Base-by-base conservation (phyloP, 148 eudicot genomes). In the Bassia scoparia region DNA sequence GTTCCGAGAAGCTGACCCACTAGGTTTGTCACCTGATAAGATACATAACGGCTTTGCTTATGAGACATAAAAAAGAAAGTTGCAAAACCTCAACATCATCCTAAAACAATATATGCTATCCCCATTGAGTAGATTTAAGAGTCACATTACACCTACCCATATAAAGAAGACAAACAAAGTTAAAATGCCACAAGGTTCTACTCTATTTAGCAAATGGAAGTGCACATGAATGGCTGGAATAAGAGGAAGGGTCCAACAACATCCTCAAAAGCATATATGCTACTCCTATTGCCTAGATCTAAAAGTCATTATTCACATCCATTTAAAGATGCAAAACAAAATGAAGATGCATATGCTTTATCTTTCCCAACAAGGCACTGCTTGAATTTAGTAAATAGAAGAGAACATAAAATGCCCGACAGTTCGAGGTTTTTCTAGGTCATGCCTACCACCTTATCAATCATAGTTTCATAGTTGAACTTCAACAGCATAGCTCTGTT, bases 21-120 rank as follows among this genome's bases (percentile, higher is more conserved):
- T 20, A 90, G 81, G 79, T 83, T 88, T 33, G 86, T 90, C 70
- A 88, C 96, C 96, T 90, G 90, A 84, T 75, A 73, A 69, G n/a
- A 71, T 30, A 75, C 53, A 62, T 52, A 74, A 24, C 10, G 26
- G 21, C 21, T 43, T 68, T 31, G 13, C 37, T 67, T 61, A 73
- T 35, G 16, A 29, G 11, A 11, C 7, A 46, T 67, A 52, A 59
- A 52, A 52, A n/a, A n/a, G n/a, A n/a, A n/a, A n/a, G n/a, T 23
- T 68, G 33, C 35, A 23, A 20, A 35, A 27, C 15, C 26, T 34
- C 23, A 4, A n/a, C 37, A 48, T 11, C 43, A 49, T 15, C 53
- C 18, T 49, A 15, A 49, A 49, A 49, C 20, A 3, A 15, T 49
- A 49, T 3, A 46, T 49, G 53, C 53, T 49, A 49, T 21, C 5